Evolutionary conservation across 768 basidiomycete genomes (phyloP).

Genomic region (Suillus americanus): DNA sequence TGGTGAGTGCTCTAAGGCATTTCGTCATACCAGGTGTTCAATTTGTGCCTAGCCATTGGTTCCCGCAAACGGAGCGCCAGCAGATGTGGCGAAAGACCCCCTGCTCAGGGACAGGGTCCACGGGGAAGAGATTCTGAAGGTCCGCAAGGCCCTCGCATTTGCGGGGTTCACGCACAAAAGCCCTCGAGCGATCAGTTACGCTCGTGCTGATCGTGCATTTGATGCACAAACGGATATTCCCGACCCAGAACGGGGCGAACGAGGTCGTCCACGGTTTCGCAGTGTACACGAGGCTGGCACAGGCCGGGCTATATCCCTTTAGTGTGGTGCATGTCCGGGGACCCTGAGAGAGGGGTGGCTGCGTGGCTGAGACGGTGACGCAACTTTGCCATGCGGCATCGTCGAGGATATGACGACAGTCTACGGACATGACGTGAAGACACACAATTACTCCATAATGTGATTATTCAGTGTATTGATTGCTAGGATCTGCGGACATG

Average conservation of each 20-base stretch:
- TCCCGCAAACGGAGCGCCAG: constrained; percentile 81
- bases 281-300: constrained; percentile 60
- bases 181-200: constrained; percentile 75
- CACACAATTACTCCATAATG: constrained; percentile 12
- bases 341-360: constrained; percentile 20
- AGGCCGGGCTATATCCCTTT: constrained; percentile 86
- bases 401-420: constrained; percentile 31
- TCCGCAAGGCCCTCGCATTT: constrained; percentile 90
- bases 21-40: constrained; percentile 24
- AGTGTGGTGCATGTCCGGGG: constrained; percentile 34
- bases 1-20: constrained; percentile 55
- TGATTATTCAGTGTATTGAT: neutral
- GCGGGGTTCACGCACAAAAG: constrained; percentile 91
- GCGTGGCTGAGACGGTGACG: constrained; percentile 26
- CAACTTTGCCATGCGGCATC: constrained; percentile 28
- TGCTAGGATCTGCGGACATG: constrained; percentile 24
- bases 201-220: constrained; percentile 73
- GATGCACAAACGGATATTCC: constrained; percentile 53
- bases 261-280: constrained; percentile 67
- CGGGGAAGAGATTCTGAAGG: constrained; percentile 82
- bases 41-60: constrained; percentile 67
- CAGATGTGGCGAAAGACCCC: constrained; percentile 87
- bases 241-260: constrained; percentile 46
- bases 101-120: constrained; percentile 83
- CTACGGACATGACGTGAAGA: constrained; percentile 22